Percentiles rank a stretch among this genome's conserved stretches.
Evolutionary conservation across 169 alveolate genomes (phyloP).

Genomic region (Plasmodium relictum): DNA sequence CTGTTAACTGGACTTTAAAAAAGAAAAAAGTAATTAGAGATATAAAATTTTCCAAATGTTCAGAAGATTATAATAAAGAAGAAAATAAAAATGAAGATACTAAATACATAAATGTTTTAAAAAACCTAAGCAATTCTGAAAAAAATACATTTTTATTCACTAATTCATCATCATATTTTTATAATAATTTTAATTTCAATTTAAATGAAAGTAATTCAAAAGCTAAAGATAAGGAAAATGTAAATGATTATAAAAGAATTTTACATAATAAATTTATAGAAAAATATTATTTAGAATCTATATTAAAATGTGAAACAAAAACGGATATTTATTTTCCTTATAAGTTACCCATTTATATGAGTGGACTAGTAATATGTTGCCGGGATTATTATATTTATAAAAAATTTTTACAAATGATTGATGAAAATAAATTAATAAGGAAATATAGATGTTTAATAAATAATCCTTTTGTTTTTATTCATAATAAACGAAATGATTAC

Average conservation of each 20-base stretch:
- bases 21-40: conserved; percentile 17
- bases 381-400: conserved; percentile 42
- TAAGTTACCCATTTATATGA: conserved; percentile 72
- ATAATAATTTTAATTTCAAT: conserved; percentile 29
- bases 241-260: neutral
- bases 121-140: conserved; percentile 44
- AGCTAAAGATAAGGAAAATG: neutral
- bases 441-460: conserved; percentile 69
- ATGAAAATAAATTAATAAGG: conserved; percentile 60
- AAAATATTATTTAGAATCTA: conserved; percentile 62
- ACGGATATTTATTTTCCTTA: conserved; percentile 47
- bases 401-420: conserved; percentile 52
- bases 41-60: neutral
- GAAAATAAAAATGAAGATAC: neutral
- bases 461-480: conserved; percentile 41
- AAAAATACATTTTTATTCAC: conserved; percentile 50
- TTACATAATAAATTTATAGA: conserved; percentile 2
- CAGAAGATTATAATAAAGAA: neutral
- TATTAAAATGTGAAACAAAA: conserved; percentile 6
- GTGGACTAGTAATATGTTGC: conserved; percentile 76
- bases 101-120: conserved; percentile 1
- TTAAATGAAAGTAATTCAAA: neutral
- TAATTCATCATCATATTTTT: conserved; percentile 22
- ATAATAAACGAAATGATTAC: neutral
- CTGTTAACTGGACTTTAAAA: conserved; percentile 73